Base-by-base conservation (phyloP, 768 basidiomycete genomes). In the Neoboletus magnificus region DNA sequence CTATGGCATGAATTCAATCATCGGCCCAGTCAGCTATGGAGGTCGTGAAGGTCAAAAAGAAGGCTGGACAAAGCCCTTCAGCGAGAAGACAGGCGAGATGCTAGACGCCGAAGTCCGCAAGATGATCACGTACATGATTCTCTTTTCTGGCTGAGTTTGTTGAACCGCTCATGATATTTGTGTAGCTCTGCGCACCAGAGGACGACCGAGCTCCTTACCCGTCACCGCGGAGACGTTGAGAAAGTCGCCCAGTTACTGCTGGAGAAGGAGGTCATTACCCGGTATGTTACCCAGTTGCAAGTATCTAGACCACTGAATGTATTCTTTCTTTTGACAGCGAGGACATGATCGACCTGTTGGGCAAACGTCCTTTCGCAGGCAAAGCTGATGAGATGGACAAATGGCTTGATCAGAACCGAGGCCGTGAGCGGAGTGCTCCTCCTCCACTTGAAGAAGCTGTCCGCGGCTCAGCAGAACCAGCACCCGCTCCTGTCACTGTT, bases 1-100 rank as follows among this genome's bases (percentile, higher is more conserved):
- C 72, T 97, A 97, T 73, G 97, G 97, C 56, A 98, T 99, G 96
- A 96, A 94, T 74, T 79, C 84, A 48, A 82, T 85, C 50, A 92
- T 99, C 59, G 97, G 97, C 1, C 97, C 97, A 2, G 91, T 99
- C 58, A 95, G 92, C 64, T 99, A 98, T 66, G 93, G 94, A 48
- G 90, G 91, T n/a, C 80, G 85, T 45, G 83, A 91, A 61, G 88
- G 86, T 27, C 80, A 90, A 43, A 86, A 86, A 42, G 93, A 96
- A 68, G 77, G 82, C 50, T 96, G 93, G 88, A 91, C 91, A 50
- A 99, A 99, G 71, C 97, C 96, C 6, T 99, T 98, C 79, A 93
- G 91, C 63, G 97, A 99, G 79, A 91, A 90, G 73, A 98, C 97
- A 1, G 92, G 89, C 1, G 91, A 98, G 75, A 89, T 94, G 80